Base-by-base conservation (phyloP, 169 alveolate genomes). In the Plasmodium chabaudi region DNA sequence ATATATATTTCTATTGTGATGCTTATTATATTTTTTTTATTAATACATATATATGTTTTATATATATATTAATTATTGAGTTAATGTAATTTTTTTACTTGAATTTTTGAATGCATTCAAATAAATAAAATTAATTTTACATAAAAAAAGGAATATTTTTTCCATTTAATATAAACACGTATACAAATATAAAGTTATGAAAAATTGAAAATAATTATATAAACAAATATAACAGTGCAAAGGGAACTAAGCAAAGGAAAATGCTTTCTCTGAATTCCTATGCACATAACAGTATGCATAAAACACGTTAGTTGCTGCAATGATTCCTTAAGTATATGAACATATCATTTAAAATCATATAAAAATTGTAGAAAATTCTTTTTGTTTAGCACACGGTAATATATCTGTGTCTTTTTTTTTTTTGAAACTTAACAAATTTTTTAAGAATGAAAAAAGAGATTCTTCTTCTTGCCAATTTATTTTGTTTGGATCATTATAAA, bases 341-440 rank as follows among this genome's bases (percentile, higher is more conserved):
- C 5, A 34, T 34, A 5, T 3, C 42, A 34, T 5, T 34, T 34
- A 34, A 34, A 34, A 3, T 34, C 61, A 82, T 49, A 82, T 13
- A 55, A 86, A 86, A 25, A 86, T 42, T 10, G 91, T 86, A 21
- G 47, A 56, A 23, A 70, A 69, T 1, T 55, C 25, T 1, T 68
- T 86, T 23, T 61, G 46, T 42, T 47, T 19, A 12, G 13, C 61
- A 44, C 56, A 57, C 6, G 87, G 87, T 34, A 46, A n/a, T 59
- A 60, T 71, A 4, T 86, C 91, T 47, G 55, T 34, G 34, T 56
- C 75, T 49, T 19, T 69, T 23, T 64, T 86, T 72, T 68, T 60
- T 59, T 86, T 86, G 17, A 86, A 86, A 53, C 79, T 86, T 64
- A 86, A 86, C 57, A 86, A 70, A 68, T 44, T 60, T 72, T 86